Evolutionary conservation across 75 land plant species (phyloP).

Genomic region (Sequoiadendron giganteum): DNA sequence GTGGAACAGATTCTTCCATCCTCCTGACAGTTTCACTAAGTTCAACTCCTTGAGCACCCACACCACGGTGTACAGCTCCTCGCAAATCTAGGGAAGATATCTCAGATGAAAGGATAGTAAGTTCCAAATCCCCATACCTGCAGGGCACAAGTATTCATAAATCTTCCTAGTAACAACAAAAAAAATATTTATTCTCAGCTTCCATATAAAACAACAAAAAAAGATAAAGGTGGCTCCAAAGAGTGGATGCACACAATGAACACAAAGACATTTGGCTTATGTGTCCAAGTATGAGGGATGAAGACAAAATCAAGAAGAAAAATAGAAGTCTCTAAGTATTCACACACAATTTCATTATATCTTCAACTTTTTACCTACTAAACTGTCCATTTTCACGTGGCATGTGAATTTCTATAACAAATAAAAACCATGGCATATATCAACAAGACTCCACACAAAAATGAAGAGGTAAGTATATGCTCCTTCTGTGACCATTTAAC

Average conservation of each 20-base stretch:
- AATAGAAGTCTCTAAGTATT: not conserved
- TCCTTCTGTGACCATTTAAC: not conserved
- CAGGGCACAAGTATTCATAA: conserved; percentile 7
- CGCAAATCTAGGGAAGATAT: conserved; percentile 74
- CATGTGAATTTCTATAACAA: not conserved
- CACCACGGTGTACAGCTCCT: conserved; percentile 84
- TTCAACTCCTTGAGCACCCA: conserved; percentile 97
- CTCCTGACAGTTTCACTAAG: conserved; percentile 98
- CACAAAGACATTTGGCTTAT: not conserved
- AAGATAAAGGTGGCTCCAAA: not conserved
- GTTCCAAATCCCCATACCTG: conserved; percentile 97
- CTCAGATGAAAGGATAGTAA: conserved; percentile 69
- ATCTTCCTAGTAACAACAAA: conserved; percentile 9
- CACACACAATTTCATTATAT: not conserved
- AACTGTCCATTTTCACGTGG: not conserved
- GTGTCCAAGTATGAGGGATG: not conserved
- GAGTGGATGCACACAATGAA: not conserved
- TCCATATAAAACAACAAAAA: not conserved
- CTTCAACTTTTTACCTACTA: no score
- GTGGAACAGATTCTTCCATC: conserved; percentile 99
- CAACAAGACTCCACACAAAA: not conserved
- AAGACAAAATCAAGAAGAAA: not conserved
- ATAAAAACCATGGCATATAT: not conserved
- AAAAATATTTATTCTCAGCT: not conserved
- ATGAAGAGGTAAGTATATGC: not conserved